Conservation (phyloP, 1,284 basidiomycete species). For the Cutaneotrichosporon dermatis region DNA sequence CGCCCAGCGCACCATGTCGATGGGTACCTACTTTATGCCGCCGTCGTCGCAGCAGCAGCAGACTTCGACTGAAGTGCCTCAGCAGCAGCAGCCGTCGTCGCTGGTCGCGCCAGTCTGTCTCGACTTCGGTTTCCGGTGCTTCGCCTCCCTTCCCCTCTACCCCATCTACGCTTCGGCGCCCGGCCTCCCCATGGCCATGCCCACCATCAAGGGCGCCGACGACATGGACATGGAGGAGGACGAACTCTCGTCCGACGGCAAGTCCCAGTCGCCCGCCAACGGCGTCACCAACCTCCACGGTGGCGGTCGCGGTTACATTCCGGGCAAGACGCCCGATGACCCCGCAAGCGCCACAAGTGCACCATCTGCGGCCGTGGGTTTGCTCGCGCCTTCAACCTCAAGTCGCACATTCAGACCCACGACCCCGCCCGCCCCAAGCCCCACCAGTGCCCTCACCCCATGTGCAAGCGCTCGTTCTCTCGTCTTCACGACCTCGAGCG, state of each 20-base stretch:
- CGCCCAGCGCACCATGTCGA: conserved; percentile 19
- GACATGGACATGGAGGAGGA: conserved; percentile 14
- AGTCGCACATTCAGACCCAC: conserved; percentile 50
- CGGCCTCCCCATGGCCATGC: conserved; percentile 2
- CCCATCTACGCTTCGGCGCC: conserved; percentile 18
- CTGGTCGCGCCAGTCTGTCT: conserved; percentile 22
- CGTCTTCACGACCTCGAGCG: conserved; percentile 51
- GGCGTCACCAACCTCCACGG: conserved; percentile 42
- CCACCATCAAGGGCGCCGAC: conserved; percentile 1
- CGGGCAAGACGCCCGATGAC: conserved; percentile 49
- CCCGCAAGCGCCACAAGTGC: conserved; percentile 51
- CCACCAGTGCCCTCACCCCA: conserved; percentile 45
- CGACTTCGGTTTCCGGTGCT: conserved; percentile 18
- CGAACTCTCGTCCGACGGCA: conserved; percentile 16
- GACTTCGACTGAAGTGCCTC: not conserved
- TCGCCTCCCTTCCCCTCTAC: conserved; percentile 32
- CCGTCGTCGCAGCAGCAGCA: not conserved
- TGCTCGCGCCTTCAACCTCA: conserved; percentile 50
- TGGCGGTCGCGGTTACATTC: conserved; percentile 48
- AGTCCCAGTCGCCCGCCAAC: conserved; percentile 4
- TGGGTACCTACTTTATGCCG: conserved; percentile 26
- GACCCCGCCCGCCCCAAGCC: conserved; percentile 50
- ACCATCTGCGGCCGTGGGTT: conserved; percentile 48
- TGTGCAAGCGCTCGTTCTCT: conserved; percentile 49
- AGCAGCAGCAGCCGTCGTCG: conserved; percentile 8